Conservation (phyloP, 2,329 filamentous ascomycete genomes). For the Neocatenulostroma microsporum region DNA sequence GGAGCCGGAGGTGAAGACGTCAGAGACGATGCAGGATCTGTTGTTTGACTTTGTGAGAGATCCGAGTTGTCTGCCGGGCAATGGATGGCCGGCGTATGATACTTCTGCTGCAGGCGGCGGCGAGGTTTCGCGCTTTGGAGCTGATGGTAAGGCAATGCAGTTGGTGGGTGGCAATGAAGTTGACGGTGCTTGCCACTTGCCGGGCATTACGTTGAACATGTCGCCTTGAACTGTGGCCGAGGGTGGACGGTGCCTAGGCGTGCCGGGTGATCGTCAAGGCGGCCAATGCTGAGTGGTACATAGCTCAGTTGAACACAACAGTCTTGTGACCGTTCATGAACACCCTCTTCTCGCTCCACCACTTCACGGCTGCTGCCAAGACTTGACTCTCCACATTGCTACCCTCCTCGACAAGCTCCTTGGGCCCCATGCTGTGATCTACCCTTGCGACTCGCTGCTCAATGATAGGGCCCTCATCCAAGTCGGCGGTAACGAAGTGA, state of each 20-base stretch:
- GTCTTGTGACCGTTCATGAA: conserved; percentile 75
- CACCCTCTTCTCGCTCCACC: conserved; percentile 70
- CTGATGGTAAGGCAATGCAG: conserved; percentile 15
- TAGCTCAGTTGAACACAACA: conserved; percentile 73
- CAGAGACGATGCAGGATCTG: conserved; percentile 30
- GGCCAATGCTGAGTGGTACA: no score
- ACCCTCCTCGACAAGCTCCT: conserved; percentile 69
- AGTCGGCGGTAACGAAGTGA: conserved; percentile 76
- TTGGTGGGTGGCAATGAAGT: conserved; percentile 11
- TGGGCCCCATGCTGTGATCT: conserved; percentile 67
- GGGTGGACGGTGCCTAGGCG: no score
- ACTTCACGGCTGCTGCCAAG: conserved; percentile 72
- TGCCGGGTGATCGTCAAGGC: no score
- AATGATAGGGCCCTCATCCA: conserved; percentile 82
- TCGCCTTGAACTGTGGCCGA: no score
- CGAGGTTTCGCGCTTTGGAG: conserved; percentile 15
- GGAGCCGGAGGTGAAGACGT: conserved; percentile 20
- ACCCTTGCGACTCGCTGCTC: conserved; percentile 74
- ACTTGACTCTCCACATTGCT: conserved; percentile 81
- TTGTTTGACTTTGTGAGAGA: conserved; percentile 31
- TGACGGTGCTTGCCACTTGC: no score
- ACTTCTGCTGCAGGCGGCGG: conserved; percentile 10
- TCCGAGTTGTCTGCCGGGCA: conserved; percentile 20
- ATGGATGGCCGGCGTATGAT: conserved; percentile 29
- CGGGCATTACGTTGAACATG: no score